Base-by-base conservation (phyloP, 2,329 filamentous ascomycete genomes). In the Fusarium incarnatum region DNA sequence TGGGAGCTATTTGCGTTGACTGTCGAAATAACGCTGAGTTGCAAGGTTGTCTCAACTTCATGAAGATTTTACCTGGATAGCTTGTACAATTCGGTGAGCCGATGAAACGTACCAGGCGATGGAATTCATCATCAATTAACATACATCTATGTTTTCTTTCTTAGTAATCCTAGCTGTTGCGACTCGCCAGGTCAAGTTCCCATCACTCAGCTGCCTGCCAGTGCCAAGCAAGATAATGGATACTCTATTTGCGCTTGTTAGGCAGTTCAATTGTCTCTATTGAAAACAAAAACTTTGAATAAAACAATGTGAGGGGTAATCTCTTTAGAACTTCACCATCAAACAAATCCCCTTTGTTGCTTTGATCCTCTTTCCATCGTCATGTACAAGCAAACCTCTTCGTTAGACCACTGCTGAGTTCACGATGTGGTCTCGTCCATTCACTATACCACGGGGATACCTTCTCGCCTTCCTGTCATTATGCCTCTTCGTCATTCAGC, bases 401-500 rank as follows among this genome's bases (percentile, higher is more conserved):
- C 27, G 30, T 46, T 32, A 44, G 55, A 34, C 30, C 30, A 46
- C 18, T 30, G 37, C 22, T 55, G n/a, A 42, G 34, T 23, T 28
- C 49, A 59, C 22, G 16, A 73, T 74, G 67, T 44, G 54, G 37
- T 44, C 60, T 30, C 63, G 49, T 34, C 49, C 58, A 13, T 64
- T 49, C 41, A 69, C 63, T 25, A 46, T 77, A 9, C 57, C 73
- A 7, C 20, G 46, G 2, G 23, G 37, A 25, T 63, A 52, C 37
- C 56, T 76, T 27, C 60, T 76, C 10, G 70, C 66, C 5, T 71
- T 76, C 20, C 69, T 77, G 18, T 67, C 67, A 13, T 30, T 45
- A 41, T 61, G 56, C 13, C 64, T 77, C 22, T 75, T 77, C 56
- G 22, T 68, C 56, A 62, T 75, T 50, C 75, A 77, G 20, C 46